Conservation (phyloP, 1,284 basidiomycete genomes). For the Phylloporus sp. region DNA sequence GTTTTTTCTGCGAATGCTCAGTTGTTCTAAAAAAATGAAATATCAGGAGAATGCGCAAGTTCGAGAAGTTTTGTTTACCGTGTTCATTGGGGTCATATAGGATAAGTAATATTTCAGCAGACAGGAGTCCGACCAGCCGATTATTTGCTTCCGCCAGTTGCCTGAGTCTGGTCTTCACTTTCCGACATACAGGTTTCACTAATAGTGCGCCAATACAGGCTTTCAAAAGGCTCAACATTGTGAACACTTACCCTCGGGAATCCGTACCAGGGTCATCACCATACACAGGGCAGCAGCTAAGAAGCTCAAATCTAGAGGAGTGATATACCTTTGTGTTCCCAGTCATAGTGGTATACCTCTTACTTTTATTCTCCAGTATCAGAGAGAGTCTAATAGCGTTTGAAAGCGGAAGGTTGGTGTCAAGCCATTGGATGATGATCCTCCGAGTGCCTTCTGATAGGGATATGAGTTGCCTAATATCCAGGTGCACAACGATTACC, state of each 20-base stretch:
- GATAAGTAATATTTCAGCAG: slow-evolving; percentile 28
- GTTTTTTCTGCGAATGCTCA: slow-evolving; percentile 4
- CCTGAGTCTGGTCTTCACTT: slow-evolving; percentile 16
- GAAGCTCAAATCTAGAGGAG: slow-evolving; percentile 16
- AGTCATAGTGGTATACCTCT: neutral
- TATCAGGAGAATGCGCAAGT: neutral
- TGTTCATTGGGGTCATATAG: slow-evolving; percentile 13
- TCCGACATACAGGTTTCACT: slow-evolving; percentile 12
- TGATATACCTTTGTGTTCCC: neutral
- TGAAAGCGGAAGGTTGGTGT: neutral
- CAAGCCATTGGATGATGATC: slow-evolving; percentile 19
- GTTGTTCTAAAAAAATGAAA: slow-evolving; percentile 9
- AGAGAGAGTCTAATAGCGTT: slow-evolving; percentile 17
- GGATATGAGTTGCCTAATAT: neutral
- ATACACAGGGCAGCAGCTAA: slow-evolving; percentile 22
- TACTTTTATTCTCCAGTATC: slow-evolving; percentile 25
- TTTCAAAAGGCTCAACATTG: too few relatives aligned
- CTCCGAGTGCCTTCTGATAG: slow-evolving; percentile 19
- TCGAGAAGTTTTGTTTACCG: slow-evolving; percentile 5
- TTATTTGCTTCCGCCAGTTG: slow-evolving; percentile 22
- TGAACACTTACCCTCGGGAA: slow-evolving; percentile 18
- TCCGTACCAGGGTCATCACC: slow-evolving; percentile 12
- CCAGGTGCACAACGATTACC: neutral
- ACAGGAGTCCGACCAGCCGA: slow-evolving; percentile 27
- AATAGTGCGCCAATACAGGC: neutral